A percentile compares a stretch with the other conserved stretches of the same genome.
Conservation (phyloP, 1,284 basidiomycete species). For the Puccinia coronata region DNA sequence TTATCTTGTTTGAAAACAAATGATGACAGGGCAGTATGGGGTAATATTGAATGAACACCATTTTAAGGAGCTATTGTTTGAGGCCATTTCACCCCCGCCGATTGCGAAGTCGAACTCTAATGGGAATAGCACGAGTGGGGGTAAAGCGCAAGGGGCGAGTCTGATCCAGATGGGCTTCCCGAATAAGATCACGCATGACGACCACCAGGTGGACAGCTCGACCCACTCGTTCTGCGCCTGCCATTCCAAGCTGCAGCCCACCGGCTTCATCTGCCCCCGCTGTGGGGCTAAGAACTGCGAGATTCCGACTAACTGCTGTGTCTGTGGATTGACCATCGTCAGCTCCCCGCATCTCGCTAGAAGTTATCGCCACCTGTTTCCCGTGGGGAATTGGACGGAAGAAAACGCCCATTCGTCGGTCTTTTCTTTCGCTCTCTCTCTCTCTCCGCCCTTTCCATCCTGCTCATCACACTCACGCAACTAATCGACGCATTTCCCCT, state of each 20-base stretch:
- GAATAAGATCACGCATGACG: conserved; percentile 72
- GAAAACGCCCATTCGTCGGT: conserved; percentile 51
- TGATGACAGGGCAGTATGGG: conserved; percentile 73
- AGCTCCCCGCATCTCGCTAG: conserved; percentile 94
- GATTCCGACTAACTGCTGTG: conserved; percentile 95
- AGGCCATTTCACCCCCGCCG: conserved; percentile 90
- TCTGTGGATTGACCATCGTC: conserved; percentile 96
- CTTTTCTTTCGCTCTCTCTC: conserved; percentile 56
- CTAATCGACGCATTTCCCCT: neutral
- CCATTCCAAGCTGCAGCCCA: conserved; percentile 82
- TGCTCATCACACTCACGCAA: conserved; percentile 12
- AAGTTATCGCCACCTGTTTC: conserved; percentile 91
- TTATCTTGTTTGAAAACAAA: conserved; percentile 49
- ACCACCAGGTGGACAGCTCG: conserved; percentile 57
- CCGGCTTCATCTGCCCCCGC: conserved; percentile 91
- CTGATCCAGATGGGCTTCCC: conserved; percentile 99
- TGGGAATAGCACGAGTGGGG: conserved; percentile 68
- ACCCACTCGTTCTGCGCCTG: conserved; percentile 86
- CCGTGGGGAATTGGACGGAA: conserved; percentile 75
- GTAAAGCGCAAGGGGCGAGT: conserved; percentile 3
- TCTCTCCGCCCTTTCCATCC: conserved; percentile 52
- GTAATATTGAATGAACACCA: conserved; percentile 97
- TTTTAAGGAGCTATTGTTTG: conserved; percentile 90
- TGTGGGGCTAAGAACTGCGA: conserved; percentile 93
- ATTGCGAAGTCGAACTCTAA: conserved; percentile 60